A percentile compares a stretch with the other conserved stretches of the same genome.
Conservation (phyloP, 2,329 filamentous ascomycete genomes). For the Aspergillus brunneoviolaceus region DNA sequence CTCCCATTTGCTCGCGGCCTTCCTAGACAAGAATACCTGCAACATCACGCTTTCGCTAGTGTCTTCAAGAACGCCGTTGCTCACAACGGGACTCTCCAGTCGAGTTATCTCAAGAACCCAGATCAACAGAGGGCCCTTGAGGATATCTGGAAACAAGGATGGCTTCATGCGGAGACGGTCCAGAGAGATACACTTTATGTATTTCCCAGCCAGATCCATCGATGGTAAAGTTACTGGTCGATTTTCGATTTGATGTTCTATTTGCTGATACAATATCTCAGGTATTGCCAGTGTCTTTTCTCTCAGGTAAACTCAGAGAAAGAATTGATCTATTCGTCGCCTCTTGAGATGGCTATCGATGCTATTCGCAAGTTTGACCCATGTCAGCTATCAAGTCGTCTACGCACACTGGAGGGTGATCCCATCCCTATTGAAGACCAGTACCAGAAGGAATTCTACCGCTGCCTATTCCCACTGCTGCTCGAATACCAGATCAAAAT, state of each 20-base stretch:
- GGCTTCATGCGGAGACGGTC: conserved; percentile 14
- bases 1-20: conserved; percentile 10
- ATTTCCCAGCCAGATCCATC: conserved; percentile 12
- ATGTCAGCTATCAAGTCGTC: conserved; percentile 12
- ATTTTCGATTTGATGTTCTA: too few relatives aligned
- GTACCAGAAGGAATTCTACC: conserved; percentile 19
- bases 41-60: too few relatives aligned
- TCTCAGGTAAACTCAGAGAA: too few relatives aligned
- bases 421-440: conserved; percentile 5
- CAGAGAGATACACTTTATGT: conserved; percentile 7
- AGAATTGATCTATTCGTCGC: conserved; percentile 1
- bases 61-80: too few relatives aligned
- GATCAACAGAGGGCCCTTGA: neutral
- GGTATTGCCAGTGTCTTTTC: too few relatives aligned
- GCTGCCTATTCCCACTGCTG: neutral
- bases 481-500: neutral
- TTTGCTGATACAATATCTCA: too few relatives aligned
- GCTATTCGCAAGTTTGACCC: conserved; percentile 11
- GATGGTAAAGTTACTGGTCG: conserved; percentile 3
- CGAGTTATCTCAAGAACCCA: too few relatives aligned
- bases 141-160: conserved; percentile 10
- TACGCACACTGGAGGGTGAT: conserved; percentile 3
- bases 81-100: too few relatives aligned
- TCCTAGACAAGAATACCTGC: neutral
- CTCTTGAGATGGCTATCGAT: conserved; percentile 13